Evolutionary conservation across 2,329 filamentous ascomycete genomes (phyloP), one percentile per base, ranked within the genome.

Genomic region (Monosporascus sp.): DNA sequence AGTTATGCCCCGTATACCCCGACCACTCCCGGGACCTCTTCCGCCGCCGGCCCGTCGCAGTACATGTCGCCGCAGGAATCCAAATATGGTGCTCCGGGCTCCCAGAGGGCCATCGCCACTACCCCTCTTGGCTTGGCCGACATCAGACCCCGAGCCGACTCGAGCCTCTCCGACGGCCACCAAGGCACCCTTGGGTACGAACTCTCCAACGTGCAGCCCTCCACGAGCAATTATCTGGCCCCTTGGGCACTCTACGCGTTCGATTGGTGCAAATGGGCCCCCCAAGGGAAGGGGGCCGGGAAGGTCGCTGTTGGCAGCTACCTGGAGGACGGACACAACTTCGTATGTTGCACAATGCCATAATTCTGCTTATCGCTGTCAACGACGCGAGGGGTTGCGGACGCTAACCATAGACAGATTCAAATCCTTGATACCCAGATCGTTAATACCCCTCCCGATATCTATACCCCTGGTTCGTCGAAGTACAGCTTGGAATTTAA

Each of bases 231-330:
- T 69, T 96, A 97, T 67, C 75, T 96, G 58, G 91, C 93, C 5
- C 92, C 93, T 0, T 99, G 94, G 90, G 88, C 91, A 15, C 86
- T 96, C 52, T 99, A 97, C 70, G 93, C 94, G 14, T 93, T 96
- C 64, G 94, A 99, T 74, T 99, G 94, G 94, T 99, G 94, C 76
- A 99, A 99, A 72, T 99, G 94, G 93, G 84, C 89, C 17, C 85
- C 93, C 2, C 84, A 90, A 64, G 85, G 73, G 63, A 85, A 85
- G 60, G 86, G 89, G 57, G 90, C 90, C 3, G 94, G 94, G 39
- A 97, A 97, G 72, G 82, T 99, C 62, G 94, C 94, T 14, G 80
- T 99, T 39, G 94, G 93, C 55, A 99, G 94, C 75, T 97, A 97
- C 69, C 75, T 97, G 49, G 94, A 99, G 73, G 94, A 99, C 72